Conservation (phyloP, 1,284 basidiomycete species). For the Ceratobasidium sp. region DNA sequence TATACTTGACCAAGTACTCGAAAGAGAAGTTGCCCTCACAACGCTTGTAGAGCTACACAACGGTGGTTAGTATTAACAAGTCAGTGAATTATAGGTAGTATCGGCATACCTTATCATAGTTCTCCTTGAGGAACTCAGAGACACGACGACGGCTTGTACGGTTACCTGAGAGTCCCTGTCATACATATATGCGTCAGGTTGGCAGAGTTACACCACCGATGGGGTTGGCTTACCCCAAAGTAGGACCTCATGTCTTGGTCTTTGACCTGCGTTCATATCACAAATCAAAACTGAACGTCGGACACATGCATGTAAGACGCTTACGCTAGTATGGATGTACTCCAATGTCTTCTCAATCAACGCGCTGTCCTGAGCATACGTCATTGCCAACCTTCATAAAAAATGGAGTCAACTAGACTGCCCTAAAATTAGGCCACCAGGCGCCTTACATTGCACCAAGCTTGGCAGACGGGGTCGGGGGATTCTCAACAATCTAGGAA, state of each 20-base stretch:
- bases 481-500: slow-evolving; percentile 55
- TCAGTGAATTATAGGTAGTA: neutral
- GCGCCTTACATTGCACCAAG: slow-evolving; percentile 71
- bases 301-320: neutral
- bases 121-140: slow-evolving; percentile 60
- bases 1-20: slow-evolving; percentile 63
- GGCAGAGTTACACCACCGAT: neutral
- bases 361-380: slow-evolving; percentile 52
- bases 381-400: neutral
- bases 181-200: slow-evolving; percentile 51
- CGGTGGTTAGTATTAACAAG: neutral
- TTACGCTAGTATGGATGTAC: slow-evolving; percentile 61
- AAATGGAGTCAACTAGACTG: slow-evolving; percentile 17
- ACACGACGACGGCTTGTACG: slow-evolving; percentile 55
- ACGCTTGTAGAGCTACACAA: slow-evolving; percentile 68
- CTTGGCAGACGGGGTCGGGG: slow-evolving; percentile 75
- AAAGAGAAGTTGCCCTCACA: slow-evolving; percentile 72
- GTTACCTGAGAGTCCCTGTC: slow-evolving; percentile 58
- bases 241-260: slow-evolving; percentile 74
- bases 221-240: slow-evolving; percentile 51
- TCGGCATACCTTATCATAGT: slow-evolving; percentile 68
- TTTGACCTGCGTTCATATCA: slow-evolving; percentile 64
- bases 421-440: slow-evolving; percentile 16
- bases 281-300: slow-evolving; percentile 68
- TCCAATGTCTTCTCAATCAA: slow-evolving; percentile 69